Evolutionary conservation across 1,284 basidiomycete genomes (phyloP), one percentile per base, ranked within the genome.

Genomic region (Pseudozyma sp.): DNA sequence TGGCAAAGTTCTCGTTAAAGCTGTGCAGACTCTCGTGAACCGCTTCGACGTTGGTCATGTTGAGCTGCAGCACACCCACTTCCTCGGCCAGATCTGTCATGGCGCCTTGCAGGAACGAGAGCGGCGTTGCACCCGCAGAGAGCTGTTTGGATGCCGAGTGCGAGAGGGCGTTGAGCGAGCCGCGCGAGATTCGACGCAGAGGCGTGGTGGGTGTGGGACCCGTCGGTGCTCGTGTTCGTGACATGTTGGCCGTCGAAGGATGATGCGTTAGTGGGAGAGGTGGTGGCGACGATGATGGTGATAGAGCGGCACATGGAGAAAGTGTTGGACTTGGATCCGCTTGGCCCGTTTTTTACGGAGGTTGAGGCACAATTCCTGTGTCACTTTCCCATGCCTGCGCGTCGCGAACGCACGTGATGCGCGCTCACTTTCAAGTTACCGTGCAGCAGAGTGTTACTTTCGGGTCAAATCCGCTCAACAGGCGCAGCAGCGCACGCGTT

Each of bases 1-100:
- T 93, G 10, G 94, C 91, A 81, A 97, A 97, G 42, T 90, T 90
- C 84, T 97, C 94, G 83, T 97, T 96, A 87, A 97, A 97, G 11
- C 89, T 90, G 5, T 89, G 88, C 49, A 97, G 87, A 17, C 92
- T 90, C 51, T 90, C 87, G 81, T 92, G 90, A 60, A 97, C 88
- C 24, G 87, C 86, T 59, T 89, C 88, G 76, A 97, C 87, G 24
- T 88, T 89, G 68, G 91, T 89, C 1, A 93, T 85, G 84, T 94
- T 94, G 17, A 88, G 86, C 52, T 92, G 90, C 24, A 97, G 87
- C 0, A 90, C 87, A 34, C 93, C 91, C 0, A 90, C 90, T 86
- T 97, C 94, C 84, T 97, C 94, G 10, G 91, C 87, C 46, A 97
- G 90, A 79, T 96, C 94, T 1, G 89, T 87, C 84, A 97, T 88